Evolutionary conservation across 257 asterid genomes (phyloP).

Genomic region (Scutellaria barbata): DNA sequence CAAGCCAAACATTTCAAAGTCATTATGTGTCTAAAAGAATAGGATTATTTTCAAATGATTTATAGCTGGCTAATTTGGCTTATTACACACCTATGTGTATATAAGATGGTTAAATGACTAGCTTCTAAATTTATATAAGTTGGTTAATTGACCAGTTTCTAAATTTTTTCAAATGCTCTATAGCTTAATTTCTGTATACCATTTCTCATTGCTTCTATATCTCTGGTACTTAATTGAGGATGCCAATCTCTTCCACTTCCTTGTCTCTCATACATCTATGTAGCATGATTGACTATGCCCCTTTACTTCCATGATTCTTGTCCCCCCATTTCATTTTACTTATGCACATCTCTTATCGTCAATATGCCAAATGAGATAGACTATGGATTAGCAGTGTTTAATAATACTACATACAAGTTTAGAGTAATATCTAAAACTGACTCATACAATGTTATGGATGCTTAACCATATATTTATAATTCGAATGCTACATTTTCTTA

Average conservation of each 20-base stretch:
- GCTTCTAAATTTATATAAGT: too few species aligned
- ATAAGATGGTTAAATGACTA: not conserved
- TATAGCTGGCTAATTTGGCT: not conserved
- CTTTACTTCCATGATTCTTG: slow-evolving; percentile 23
- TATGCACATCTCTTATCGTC: not conserved
- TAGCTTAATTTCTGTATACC: not conserved
- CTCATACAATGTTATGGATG: not conserved
- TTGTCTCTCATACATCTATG: slow-evolving; percentile 4
- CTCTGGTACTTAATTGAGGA: not conserved
- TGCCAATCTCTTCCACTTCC: slow-evolving; percentile 18
- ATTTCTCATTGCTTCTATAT: not conserved
- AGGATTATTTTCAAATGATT: not conserved
- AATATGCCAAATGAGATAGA: slow-evolving; percentile 11
- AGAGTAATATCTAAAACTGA: slow-evolving; percentile 14
- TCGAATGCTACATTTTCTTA: slow-evolving; percentile 40
- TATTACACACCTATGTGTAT: not conserved
- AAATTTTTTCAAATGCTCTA: not conserved
- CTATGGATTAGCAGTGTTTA: not conserved
- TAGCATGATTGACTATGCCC: slow-evolving; percentile 26
- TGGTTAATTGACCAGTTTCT: not conserved
- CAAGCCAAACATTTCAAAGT: not conserved
- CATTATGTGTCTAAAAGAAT: not conserved
- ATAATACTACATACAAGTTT: slow-evolving; percentile 13
- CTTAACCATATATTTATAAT: slow-evolving; percentile 12
- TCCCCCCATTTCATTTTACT: not conserved